phyloP scores from a whole-genome alignment of 495 filamentous ascomycete genomes.

The Xylaria intraflava region DNA sequence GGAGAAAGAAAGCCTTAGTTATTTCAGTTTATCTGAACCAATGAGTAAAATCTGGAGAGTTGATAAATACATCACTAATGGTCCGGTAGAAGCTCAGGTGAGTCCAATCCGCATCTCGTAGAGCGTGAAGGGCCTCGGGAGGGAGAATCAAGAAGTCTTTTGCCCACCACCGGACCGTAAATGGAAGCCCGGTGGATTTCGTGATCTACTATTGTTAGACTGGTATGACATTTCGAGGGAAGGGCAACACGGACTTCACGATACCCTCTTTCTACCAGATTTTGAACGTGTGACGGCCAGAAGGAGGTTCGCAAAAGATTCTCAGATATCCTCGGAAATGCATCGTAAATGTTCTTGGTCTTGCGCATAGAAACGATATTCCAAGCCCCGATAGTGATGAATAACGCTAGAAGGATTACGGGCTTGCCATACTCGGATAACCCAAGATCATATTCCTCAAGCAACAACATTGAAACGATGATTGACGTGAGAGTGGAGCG shows the following conservation, averaged over 20 bases:
- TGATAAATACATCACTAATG: not conserved
- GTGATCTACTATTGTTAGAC: not conserved
- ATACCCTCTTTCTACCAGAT: not conserved
- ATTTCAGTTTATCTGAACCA: too few species aligned
- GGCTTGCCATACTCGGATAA: not conserved
- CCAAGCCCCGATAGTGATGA: not conserved
- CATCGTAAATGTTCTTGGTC: not conserved
- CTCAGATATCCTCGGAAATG: not conserved
- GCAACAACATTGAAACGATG: too few species aligned
- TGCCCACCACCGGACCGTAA: not conserved
- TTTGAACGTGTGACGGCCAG: not conserved
- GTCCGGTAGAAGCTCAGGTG: not conserved
- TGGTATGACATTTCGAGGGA: not conserved
- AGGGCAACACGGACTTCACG: not conserved
- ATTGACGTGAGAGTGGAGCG: too few species aligned
- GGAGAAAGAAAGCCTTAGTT: too few species aligned
- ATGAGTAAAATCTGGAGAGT: not conserved
- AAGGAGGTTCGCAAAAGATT: not conserved
- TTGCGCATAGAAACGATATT: not conserved
- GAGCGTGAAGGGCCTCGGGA: not conserved
- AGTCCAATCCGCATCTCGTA: not conserved
- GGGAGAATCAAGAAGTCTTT: not conserved
- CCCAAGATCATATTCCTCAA: not conserved
- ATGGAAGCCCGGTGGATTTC: not conserved
- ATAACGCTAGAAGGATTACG: not conserved